Percentiles rank a stretch among this genome's conserved stretches.
Conservation (phyloP, 495 filamentous ascomycete genomes). For the Podospora australis region DNA sequence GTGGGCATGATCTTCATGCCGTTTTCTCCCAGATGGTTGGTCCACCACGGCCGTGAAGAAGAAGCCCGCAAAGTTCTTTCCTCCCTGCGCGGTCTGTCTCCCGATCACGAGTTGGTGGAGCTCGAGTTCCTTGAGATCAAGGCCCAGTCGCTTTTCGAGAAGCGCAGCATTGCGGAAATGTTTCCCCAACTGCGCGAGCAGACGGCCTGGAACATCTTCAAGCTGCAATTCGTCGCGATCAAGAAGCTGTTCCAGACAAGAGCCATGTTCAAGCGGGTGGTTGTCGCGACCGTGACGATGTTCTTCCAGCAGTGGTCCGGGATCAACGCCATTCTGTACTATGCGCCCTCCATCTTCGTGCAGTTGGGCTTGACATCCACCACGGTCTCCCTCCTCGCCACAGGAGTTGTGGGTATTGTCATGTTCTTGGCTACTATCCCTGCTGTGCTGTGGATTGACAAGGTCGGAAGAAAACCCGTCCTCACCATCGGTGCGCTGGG, state of each 20-base stretch:
- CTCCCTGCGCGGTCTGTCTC: slow-evolving; percentile 52
- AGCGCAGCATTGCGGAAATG: slow-evolving; percentile 61
- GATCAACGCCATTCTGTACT: slow-evolving; percentile 63
- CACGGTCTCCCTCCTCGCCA: slow-evolving; percentile 64
- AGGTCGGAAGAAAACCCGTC: slow-evolving; percentile 52
- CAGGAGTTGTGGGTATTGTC: slow-evolving; percentile 73
- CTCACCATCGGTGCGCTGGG: slow-evolving; percentile 51
- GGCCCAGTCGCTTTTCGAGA: slow-evolving; percentile 72
- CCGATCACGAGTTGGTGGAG: slow-evolving; percentile 59
- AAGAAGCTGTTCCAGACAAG: slow-evolving; percentile 63
- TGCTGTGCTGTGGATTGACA: slow-evolving; percentile 60
- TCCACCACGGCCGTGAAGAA: slow-evolving; percentile 65
- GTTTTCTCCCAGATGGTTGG: slow-evolving; percentile 73
- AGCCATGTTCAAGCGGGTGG: slow-evolving; percentile 69
- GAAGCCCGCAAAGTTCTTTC: slow-evolving; percentile 66
- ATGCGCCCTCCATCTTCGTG: slow-evolving; percentile 69
- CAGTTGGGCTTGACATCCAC: slow-evolving; percentile 58
- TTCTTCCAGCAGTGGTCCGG: slow-evolving; percentile 73
- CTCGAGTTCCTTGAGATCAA: slow-evolving; percentile 80
- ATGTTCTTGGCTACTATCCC: slow-evolving; percentile 66
- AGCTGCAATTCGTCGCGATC: slow-evolving; percentile 68
- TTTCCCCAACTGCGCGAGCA: slow-evolving; percentile 61
- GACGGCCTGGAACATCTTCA: slow-evolving; percentile 53
- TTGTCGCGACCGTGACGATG: slow-evolving; percentile 65
- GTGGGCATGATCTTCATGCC: slow-evolving; percentile 75